Evolutionary conservation across 352 stramenopile genomes (phyloP), one percentile per base, ranked within the genome.

Genomic region (Phytophthora agathidicida): DNA sequence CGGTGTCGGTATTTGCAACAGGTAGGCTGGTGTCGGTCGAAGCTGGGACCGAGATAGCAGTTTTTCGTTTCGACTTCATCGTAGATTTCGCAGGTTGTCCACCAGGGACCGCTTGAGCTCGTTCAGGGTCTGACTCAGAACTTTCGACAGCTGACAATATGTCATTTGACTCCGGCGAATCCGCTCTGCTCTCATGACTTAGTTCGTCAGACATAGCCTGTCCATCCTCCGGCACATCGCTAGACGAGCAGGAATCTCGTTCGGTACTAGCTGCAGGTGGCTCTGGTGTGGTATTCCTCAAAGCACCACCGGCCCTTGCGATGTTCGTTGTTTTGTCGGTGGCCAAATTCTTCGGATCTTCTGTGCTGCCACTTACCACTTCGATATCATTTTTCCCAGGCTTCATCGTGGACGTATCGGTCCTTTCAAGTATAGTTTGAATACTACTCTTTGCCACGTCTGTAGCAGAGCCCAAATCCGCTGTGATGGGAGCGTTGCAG

Each of bases 91-190:
- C 17, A 9, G 13, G 32, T 20, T 64, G 37, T 16, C 49, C 35
- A 32, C 57, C 28, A 20, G 50, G 35, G 17, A 38, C 22, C 27
- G 10, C 19, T 47, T 53, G 51, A 2, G 31, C 41, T 60, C 46
- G 55, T 11, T 68, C 64, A 26, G 35, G 30, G 39, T 76, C 62
- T 7, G 58, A 72, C 24, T 62, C 49, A 1, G 62, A 76, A 26
- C 49, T 50, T 19, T 76, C 57, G 22, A 55, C 11, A 26, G 20
- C 14, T 19, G 50, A 62, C 17, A 49, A 53, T 22, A 47, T 38
- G n/a, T 42, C 26, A 33, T 62, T 37, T 23, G n/a, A 49, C 7
- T 55, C 33, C 3, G 41, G 42, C 32, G 26, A 44, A n/a, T 65
- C 26, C 16, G 17, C 6, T 30, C 20, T 41, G 3, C n/a, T 32